phyloP scores from a whole-genome alignment of 495 filamentous ascomycete genomes.

The Hypoxylon subgilvum region DNA sequence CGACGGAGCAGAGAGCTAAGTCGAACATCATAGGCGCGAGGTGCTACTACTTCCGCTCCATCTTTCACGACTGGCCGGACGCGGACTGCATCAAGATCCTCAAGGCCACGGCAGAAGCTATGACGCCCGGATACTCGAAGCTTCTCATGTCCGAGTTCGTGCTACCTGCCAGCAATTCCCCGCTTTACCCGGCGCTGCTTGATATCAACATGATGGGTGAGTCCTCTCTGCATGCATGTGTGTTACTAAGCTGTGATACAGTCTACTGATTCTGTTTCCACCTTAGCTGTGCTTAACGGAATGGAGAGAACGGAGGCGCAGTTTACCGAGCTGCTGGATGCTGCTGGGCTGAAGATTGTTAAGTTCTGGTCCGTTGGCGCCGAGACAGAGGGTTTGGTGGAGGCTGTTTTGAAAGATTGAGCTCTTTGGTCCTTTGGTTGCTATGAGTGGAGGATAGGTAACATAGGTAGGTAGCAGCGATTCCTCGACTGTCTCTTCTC shows the following conservation, averaged over 20 bases:
- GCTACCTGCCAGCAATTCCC: constrained; percentile 44
- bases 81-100: constrained; percentile 46
- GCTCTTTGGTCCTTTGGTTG: too few species aligned
- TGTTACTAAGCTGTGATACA: not conserved
- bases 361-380: constrained; percentile 41
- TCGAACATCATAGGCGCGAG: constrained; percentile 43
- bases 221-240: not conserved
- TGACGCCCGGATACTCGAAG: constrained; percentile 39
- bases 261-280: not conserved
- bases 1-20: not conserved
- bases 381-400: constrained; percentile 37
- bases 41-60: constrained; percentile 55
- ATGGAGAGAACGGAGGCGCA: constrained; percentile 49
- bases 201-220: constrained; percentile 52
- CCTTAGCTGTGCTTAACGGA: constrained; percentile 22
- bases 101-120: constrained; percentile 46
- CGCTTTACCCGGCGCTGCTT: constrained; percentile 39
- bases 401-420: constrained; percentile 33
- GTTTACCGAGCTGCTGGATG: constrained; percentile 45
- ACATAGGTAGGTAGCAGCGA: too few species aligned
- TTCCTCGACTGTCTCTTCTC: too few species aligned
- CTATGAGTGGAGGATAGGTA: too few species aligned
- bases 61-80: constrained; percentile 49
- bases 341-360: constrained; percentile 46
- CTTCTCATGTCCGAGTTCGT: constrained; percentile 56